Evolutionary conservation across 805 yeast genomes (phyloP), one percentile per base, ranked within the genome.

Genomic region (Zygosaccharomyces pseudorouxii): DNA sequence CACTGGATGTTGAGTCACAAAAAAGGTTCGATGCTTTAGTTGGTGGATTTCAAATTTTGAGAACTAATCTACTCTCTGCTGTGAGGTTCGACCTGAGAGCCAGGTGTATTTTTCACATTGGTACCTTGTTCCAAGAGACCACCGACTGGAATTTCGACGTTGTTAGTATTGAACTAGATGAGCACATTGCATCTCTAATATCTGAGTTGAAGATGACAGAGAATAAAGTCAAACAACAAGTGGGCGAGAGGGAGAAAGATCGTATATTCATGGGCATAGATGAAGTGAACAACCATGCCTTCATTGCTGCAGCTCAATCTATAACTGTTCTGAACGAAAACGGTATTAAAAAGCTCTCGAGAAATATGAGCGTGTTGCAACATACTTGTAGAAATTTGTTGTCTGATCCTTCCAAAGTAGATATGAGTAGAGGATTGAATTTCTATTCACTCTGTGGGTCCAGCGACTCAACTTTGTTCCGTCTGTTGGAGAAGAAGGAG

Each of bases 21-120:
- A 33, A 42, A 2, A 52, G 48, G 31, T 64, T 64, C 50, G 60
- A 59, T 31, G 25, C 38, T 3, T 47, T 57, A 16, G 43, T 55
- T 3, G 33, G 49, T 20, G 58, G 56, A 1, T 61, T 65, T 35
- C 41, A 45, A 28, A 28, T 41, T 7, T 42, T 65, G 38, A 55
- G 55, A 36, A 43, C 47, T 29, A 56, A 51, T 30, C 39, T 60
- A 9, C 43, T 64, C 14, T 35, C 65, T 3, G 46, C 61, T 9
- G 29, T 65, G 14, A 55, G 70, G 45, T 64, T 63, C 46, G 69
- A 66, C 43, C 33, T 58, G 4, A 58, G 67, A 27, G 62, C 63
- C 2, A 56, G 65, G 31, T 57, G 59, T 16, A 58, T 66, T 14
- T 59, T 54, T 37, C 56, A 57, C 25, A 62, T 65, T 42, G 62